Base-by-base conservation (phyloP, 495 filamentous ascomycete species). In the Xylaria longipes region DNA sequence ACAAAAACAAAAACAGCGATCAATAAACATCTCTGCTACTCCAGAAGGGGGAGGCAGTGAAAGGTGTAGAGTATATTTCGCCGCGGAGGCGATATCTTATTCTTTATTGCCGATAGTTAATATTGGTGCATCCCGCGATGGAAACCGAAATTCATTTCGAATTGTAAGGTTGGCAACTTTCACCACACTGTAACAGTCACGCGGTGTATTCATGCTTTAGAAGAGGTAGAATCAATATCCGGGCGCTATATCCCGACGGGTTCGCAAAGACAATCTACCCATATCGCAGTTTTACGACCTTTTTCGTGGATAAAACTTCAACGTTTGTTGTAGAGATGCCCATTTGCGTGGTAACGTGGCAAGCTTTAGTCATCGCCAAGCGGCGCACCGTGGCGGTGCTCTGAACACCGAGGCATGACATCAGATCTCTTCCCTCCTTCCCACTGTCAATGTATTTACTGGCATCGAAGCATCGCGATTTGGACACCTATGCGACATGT, bases 361-460 rank as follows among this genome's bases (percentile, higher is more conserved):
- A 46, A 27, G 25, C 22, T n/a, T 65, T 65, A 65, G 62, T 46
- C 37, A 31, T 46, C 41, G n/a, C 61, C 41, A 64, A 64, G 61
- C n/a, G n/a, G 35, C 56, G 11, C 20, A 8, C 27, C 35, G 61
- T 46, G 61, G 61, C 61, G 41, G 61, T 64, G 61, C 25, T 64
- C 27, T 3, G 25, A 64, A 64, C 15, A 17, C 25, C n/a, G 35
- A 15, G 20, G 17, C 17, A 67, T 67, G 65, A 67, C 65, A 56
- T 67, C 65, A 56, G 29, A 15, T 56, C 56, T 29, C 17, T 43
- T 22, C 31, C 41, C 3, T n/a, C 17, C 20, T n/a, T 54, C 61
- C 12, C 22, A 5, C 12, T 15, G 22, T 46, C 58, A 6, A 50
- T 50, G 25, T n/a, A 48, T 43, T 17, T 5, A 27, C 27, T 17